phyloP scores from a whole-genome alignment of 768 basidiomycete species.

The Collybia sp. region DNA sequence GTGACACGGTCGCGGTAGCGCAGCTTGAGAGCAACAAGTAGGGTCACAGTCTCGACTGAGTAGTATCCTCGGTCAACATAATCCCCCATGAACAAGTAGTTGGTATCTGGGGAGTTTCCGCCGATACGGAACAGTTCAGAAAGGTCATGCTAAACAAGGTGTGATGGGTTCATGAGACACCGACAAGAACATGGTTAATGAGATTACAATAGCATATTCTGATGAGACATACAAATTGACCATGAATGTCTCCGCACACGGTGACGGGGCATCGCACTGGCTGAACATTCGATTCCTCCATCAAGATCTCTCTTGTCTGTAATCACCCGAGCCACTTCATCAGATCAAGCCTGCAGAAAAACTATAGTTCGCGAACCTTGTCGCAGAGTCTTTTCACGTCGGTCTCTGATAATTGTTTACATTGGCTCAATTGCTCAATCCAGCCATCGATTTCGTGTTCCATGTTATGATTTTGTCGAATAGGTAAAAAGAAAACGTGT shows the following conservation, averaged over 20 bases:
- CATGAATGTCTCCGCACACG: slow-evolving; percentile 99
- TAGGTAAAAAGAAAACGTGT: slow-evolving; percentile 23
- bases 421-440: slow-evolving; percentile 95
- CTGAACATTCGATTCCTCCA: slow-evolving; percentile 99
- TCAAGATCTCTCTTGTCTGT: slow-evolving; percentile 95
- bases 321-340: slow-evolving; percentile 14
- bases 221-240: slow-evolving; percentile 87
- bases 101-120: slow-evolving; percentile 97
- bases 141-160: slow-evolving; percentile 82
- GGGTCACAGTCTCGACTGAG: slow-evolving; percentile 97
- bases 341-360: slow-evolving; percentile 8
- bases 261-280: slow-evolving; percentile 98
- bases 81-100: slow-evolving; percentile 99
- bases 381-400: slow-evolving; percentile 99
- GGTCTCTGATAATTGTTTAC: slow-evolving; percentile 92
- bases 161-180: slow-evolving; percentile 4
- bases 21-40: slow-evolving; percentile 95
- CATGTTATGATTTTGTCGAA: slow-evolving; percentile 25
- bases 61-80: slow-evolving; percentile 99
- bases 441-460: slow-evolving; percentile 89
- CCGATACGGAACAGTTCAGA: slow-evolving; percentile 98
- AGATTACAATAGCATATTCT: slow-evolving; percentile 9
- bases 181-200: slow-evolving; percentile 8
- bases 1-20: slow-evolving; percentile 98
- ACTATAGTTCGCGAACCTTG: slow-evolving; percentile 57